phyloP scores from a whole-genome alignment of 225 moss, liverwort and hornwort genomes.

The Physcomitrellopsis africana region DNA sequence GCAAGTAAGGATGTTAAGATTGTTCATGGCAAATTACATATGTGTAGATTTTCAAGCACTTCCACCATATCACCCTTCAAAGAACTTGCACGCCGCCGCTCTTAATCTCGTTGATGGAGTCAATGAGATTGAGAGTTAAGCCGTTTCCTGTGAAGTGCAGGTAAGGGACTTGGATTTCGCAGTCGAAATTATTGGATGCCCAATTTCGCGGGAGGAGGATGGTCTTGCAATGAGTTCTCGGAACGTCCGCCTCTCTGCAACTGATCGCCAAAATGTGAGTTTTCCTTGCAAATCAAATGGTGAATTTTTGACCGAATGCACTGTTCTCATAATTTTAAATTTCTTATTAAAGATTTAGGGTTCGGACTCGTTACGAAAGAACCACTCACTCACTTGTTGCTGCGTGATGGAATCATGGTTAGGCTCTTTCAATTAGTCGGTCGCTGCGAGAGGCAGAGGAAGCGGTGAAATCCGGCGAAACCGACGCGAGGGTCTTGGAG shows the following conservation, averaged over 20 bases:
- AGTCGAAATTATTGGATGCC: slow-evolving; percentile 78
- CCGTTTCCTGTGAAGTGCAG: slow-evolving; percentile 39
- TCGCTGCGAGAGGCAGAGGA: slow-evolving; percentile 67
- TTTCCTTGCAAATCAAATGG: not conserved
- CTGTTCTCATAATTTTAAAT: not conserved
- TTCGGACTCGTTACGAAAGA: not conserved
- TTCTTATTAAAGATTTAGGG: not conserved
- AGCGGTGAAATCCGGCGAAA: slow-evolving; percentile 63
- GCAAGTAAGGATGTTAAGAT: too few species aligned
- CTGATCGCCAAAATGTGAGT: slow-evolving; percentile 76
- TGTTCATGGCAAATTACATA: too few species aligned
- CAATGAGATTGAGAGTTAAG: too few species aligned
- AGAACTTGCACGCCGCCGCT: too few species aligned
- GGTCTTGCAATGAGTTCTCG: slow-evolving; percentile 99
- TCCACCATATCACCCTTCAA: too few species aligned
- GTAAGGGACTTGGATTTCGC: slow-evolving; percentile 87
- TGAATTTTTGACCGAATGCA: not conserved
- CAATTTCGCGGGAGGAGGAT: slow-evolving; percentile 80
- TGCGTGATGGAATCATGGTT: slow-evolving; percentile 18
- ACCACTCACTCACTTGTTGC: not conserved
- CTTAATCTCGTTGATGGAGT: too few species aligned
- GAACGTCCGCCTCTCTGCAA: slow-evolving; percentile 71
- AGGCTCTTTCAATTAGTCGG: slow-evolving; percentile 88
- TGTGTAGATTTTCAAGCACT: too few species aligned
- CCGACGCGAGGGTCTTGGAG: slow-evolving; percentile 47